Percentiles rank a stretch among this genome's conserved stretches.
Conservation (phyloP, 306 rosid genomes). For the Lathyrus aphaca region DNA sequence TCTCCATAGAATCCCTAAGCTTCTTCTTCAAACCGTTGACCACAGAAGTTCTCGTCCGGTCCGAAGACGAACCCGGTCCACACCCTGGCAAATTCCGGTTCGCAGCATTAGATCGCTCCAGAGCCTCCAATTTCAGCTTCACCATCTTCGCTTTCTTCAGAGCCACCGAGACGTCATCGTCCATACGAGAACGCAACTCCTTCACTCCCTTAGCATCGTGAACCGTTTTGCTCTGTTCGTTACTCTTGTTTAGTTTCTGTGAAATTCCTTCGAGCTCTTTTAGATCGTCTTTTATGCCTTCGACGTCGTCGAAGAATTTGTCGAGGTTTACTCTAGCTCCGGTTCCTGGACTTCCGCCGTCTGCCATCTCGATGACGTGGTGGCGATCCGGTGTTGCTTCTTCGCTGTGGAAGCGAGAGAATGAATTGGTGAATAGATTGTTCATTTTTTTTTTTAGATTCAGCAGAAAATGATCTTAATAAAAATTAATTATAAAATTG, state of each 20-base stretch:
- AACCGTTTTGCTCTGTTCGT: slow-evolving; percentile 83
- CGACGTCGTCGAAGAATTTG: slow-evolving; percentile 81
- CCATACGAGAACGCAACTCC: slow-evolving; percentile 91
- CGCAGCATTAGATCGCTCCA: slow-evolving; percentile 90
- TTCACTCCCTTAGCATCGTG: slow-evolving; percentile 78
- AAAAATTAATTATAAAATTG: background rate
- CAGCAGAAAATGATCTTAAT: background rate
- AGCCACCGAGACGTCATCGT: slow-evolving; percentile 68
- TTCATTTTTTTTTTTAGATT: slow-evolving; percentile 52
- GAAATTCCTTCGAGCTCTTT: slow-evolving; percentile 64
- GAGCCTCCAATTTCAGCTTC: slow-evolving; percentile 81
- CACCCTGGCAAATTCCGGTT: slow-evolving; percentile 77
- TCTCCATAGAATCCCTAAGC: slow-evolving; percentile 84
- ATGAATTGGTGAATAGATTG: slow-evolving; percentile 77
- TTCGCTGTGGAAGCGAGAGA: slow-evolving; percentile 70
- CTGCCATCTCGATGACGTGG: slow-evolving; percentile 77
- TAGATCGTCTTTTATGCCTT: slow-evolving; percentile 80
- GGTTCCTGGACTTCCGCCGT: slow-evolving; percentile 36
- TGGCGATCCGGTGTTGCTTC: slow-evolving; percentile 54
- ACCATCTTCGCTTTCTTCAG: slow-evolving; percentile 86
- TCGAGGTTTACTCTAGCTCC: slow-evolving; percentile 61
- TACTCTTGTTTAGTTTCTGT: slow-evolving; percentile 49
- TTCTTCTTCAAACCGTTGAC: slow-evolving; percentile 89
- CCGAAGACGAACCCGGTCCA: slow-evolving; percentile 93
- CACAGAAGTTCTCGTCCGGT: slow-evolving; percentile 85